Base-by-base conservation (phyloP, 768 basidiomycete species). In the Podaxis sp. region DNA sequence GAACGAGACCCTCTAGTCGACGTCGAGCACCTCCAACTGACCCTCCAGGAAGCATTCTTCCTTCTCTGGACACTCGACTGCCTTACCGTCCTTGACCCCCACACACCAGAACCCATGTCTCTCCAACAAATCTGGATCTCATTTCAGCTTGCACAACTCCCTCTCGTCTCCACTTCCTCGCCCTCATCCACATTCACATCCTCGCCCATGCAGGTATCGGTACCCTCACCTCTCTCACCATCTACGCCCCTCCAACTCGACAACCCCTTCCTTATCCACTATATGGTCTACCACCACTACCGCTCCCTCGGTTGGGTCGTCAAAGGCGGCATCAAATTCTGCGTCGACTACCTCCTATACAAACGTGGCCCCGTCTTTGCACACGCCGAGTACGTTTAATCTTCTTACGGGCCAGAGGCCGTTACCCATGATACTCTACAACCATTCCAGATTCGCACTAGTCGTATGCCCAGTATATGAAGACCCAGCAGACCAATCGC, bases 291-390 rank as follows among this genome's bases (percentile, higher is more conserved):
- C 68, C 96, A 98, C 71, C 95, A 98, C 72, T 98, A 91, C 69
- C 86, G 96, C 14, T 94, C 95, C 3, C 81, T 98, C 6, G 97
- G 97, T 25, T 99, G 96, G 97, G 92, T 98, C 18, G 88, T 97
- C 64, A 93, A 95, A 73, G 86, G 87, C 28, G 97, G 97, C 0
- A 87, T 97, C 78, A 99, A 99, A 73, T 99, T 99, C 73, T 98
- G 95, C 67, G 90, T 90, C 40, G 97, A 99, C 68, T 95, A 90
- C 74, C 82, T 99, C 9, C 74, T 98, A 27, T 99, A 99, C 72
- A 95, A 93, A 66, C 84, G 91, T 11, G 97, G 97, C 0, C 95
- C 96, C 2, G 92, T 96, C 0, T 98, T 98, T 72, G 78, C 88
- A 4, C 97, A 99, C 72, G 95, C 97, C 9, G 95, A 98, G 94